phyloP scores from a whole-genome alignment of 306 rosid species.

The Astragalus glycyphyllos region DNA sequence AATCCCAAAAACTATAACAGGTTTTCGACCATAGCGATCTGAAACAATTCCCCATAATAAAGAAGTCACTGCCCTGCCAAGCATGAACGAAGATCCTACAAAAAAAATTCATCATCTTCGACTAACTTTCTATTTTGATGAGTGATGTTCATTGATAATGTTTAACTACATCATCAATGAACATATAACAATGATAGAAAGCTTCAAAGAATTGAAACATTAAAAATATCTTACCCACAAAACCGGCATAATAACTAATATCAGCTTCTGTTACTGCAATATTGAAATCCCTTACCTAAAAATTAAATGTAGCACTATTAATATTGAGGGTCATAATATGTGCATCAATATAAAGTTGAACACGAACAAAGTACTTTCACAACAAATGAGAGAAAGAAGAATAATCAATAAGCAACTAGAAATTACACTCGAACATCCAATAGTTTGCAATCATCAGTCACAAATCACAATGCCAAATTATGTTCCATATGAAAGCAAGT shows the following conservation, averaged over 20 bases:
- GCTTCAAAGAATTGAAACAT: not conserved
- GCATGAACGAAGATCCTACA: slow-evolving; percentile 78
- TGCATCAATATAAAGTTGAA: not conserved
- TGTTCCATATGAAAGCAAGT: too few species aligned
- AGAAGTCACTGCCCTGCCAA: slow-evolving; percentile 82
- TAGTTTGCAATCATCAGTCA: too few species aligned
- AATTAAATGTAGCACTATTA: not conserved
- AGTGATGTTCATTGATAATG: too few species aligned
- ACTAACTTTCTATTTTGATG: too few species aligned
- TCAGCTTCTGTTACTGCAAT: slow-evolving; percentile 79
- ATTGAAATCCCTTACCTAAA: slow-evolving; percentile 77
- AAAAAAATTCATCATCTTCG: not conserved
- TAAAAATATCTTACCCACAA: slow-evolving; percentile 61
- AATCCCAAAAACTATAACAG: slow-evolving; percentile 66
- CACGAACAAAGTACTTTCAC: not conserved
- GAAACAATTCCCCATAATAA: slow-evolving; percentile 77
- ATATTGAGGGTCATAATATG: not conserved
- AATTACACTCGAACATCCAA: too few species aligned
- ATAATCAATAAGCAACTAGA: too few species aligned
- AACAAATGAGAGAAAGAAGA: too few species aligned
- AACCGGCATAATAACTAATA: slow-evolving; percentile 78
- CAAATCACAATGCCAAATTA: too few species aligned
- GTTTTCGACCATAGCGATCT: slow-evolving; percentile 88
- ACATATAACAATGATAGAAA: not conserved
- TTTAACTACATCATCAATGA: not conserved